phyloP scores from a whole-genome alignment of 192 early-diverging fungal species.

The Dispira parvispora region DNA sequence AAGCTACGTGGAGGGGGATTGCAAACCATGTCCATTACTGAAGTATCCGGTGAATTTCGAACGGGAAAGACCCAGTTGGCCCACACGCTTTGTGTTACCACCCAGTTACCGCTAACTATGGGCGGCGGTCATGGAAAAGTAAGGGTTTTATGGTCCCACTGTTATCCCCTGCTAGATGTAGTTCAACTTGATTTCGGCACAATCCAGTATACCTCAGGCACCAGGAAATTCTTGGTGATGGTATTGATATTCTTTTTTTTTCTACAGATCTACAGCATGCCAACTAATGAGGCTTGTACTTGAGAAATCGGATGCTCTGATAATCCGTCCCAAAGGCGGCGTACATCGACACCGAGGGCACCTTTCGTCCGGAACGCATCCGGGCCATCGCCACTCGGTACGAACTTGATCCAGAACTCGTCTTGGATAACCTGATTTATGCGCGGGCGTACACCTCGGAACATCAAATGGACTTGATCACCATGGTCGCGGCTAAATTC shows the following conservation, averaged over 20 bases:
- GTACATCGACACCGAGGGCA: constrained; percentile 40
- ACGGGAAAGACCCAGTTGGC: constrained; percentile 75
- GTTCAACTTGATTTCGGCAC: no score
- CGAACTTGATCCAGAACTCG: constrained; percentile 36
- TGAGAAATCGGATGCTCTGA: no score
- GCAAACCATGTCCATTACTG: constrained; percentile 67
- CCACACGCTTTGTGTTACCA: constrained; percentile 61
- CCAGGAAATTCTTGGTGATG: no score
- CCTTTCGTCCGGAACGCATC: constrained; percentile 71
- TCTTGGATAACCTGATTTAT: constrained; percentile 58
- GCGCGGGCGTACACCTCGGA: constrained; percentile 73
- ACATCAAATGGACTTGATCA: constrained; percentile 67
- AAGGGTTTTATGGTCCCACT: no score
- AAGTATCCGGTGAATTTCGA: constrained; percentile 75
- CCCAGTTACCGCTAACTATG: constrained; percentile 47
- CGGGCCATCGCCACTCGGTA: constrained; percentile 54
- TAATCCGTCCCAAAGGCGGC: no score
- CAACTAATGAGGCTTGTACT: no score
- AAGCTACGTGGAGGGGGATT: constrained; percentile 60
- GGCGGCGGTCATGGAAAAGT: constrained; percentile 68
- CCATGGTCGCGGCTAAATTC: constrained; percentile 50
- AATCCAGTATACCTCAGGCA: no score
- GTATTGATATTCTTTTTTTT: no score
- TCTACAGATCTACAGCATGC: no score
- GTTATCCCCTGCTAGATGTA: no score